phyloP scores from a whole-genome alignment of 768 basidiomycete genomes.

The Ramaria sp. region DNA sequence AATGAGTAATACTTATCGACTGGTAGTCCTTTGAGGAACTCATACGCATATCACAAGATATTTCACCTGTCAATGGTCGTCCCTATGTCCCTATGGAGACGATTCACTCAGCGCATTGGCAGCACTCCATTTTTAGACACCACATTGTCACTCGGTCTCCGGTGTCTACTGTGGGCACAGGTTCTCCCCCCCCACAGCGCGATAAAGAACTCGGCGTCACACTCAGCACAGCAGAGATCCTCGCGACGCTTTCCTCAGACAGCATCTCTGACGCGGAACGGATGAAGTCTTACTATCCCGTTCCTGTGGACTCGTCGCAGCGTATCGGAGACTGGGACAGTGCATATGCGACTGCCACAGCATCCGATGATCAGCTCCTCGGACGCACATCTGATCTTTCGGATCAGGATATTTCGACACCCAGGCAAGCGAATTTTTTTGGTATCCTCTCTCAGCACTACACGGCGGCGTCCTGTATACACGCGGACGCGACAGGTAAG shows the following conservation, averaged over 20 bases:
- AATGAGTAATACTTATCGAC: slow-evolving; percentile 9
- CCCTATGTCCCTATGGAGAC: slow-evolving; percentile 58
- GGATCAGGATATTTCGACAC: slow-evolving; percentile 19
- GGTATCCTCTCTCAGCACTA: slow-evolving; percentile 40
- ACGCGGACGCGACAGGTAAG: slow-evolving; percentile 33
- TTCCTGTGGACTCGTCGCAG: slow-evolving; percentile 57
- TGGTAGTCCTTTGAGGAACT: slow-evolving; percentile 73
- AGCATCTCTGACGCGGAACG: slow-evolving; percentile 12
- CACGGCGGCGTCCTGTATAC: slow-evolving; percentile 22
- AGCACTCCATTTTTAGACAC: slow-evolving; percentile 54
- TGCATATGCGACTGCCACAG: slow-evolving; percentile 11
- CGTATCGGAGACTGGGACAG: slow-evolving; percentile 61
- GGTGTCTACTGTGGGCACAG: background rate
- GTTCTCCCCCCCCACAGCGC: slow-evolving; percentile 11
- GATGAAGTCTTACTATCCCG: slow-evolving; percentile 44
- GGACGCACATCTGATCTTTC: slow-evolving; percentile 13
- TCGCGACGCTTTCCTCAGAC: slow-evolving; percentile 18
- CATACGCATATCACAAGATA: slow-evolving; percentile 59
- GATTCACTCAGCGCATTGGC: slow-evolving; percentile 76
- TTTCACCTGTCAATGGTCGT: slow-evolving; percentile 57
- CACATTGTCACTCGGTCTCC: slow-evolving; percentile 36
- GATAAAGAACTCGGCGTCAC: slow-evolving; percentile 62
- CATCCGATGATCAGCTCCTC: slow-evolving; percentile 37
- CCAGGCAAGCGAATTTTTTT: slow-evolving; percentile 50
- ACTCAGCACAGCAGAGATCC: slow-evolving; percentile 43